Evolutionary conservation across 805 yeast species (phyloP), one percentile per base, ranked within the genome.

Genomic region (Nakazawaea siamensis): DNA sequence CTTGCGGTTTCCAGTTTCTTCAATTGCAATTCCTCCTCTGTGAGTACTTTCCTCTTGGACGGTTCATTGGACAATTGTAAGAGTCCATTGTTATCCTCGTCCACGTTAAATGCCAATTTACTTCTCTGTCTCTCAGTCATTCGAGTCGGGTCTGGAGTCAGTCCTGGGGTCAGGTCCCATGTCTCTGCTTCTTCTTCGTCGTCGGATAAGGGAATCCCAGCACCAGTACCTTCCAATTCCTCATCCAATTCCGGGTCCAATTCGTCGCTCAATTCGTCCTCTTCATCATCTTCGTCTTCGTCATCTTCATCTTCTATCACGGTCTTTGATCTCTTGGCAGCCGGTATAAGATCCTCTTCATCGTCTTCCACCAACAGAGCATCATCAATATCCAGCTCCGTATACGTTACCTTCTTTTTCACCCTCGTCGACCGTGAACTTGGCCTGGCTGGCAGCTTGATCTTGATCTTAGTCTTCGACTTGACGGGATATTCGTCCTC

Each of bases 1-100:
- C 97, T 70, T 0, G 96, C 90, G 48, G 75, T 78, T 53, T 90
- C 98, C 1, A 94, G 84, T 43, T 87, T 76, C 29, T 87, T 70
- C 39, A 85, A 56, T 31, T 82, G 84, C 26, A 77, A 69, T 57
- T 88, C 94, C 54, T 90, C 96, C 39, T 80, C 95, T 0, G 94
- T 78, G 35, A 83, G 68, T 24, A 68, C 66, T 41, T 70, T 71
- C 51, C 74, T 75, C 41, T 68, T 65, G 27, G 54, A 51, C 18
- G 60, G 56, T 32, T 64, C 66, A 40, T 63, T 64, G 8, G 63
- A 52, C 31, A 63, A 47, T 14, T 57, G 54, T 35, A 62, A 31
- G 18, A 60, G 49, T 34, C 55, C 55, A 31, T 51, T 46, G 12
- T 24, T 14, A 18, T 29, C 35, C 4, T 21, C 13, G 24, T 24